Evolutionary conservation across 2,329 filamentous ascomycete genomes (phyloP), one percentile per base, ranked within the genome.

Genomic region (Verticillium tricorpus): DNA sequence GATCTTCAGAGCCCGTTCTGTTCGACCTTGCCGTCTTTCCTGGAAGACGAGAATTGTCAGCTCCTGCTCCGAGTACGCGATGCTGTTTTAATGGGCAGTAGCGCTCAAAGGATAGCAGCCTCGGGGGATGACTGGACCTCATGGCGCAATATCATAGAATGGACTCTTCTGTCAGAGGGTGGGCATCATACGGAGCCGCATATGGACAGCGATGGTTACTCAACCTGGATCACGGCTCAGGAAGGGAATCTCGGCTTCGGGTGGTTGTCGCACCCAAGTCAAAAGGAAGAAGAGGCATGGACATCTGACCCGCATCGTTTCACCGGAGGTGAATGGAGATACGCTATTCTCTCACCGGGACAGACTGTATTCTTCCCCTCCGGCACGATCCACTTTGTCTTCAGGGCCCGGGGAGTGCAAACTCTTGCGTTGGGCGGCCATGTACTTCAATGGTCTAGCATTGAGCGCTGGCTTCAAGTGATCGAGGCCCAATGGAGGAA

Each of bases 371-470:
- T 71, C 60, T 75, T 75, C 61, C 63, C 66, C 40, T 69, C 71
- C 22, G 73, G 73, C 58, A 75, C 70, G 11, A 70, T 75, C 55
- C 72, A 75, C 63, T 71, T 71, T 59, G 72, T 75, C 1, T 75
- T 75, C 59, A 68, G 72, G 52, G 59, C 67, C 56, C 66, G 67
- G 34, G 58, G 58, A 17, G 60, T 62, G 57, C 68, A 71, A 60
- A 74, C 72, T n/a, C 64, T 74, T 6, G 73, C 72, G n/a, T 67
- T 74, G 25, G 70, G 72, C 45, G 72, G 72, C 14, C 71, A 75
- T 61, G 62, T 74, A 9, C 64, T 74, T 59, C 72, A 73, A 63
- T 75, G 72, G 73, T 68, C 71, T 32, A 32, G 32, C 25, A 56
- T 56, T 32, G n/a, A 3, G 32, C 60, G 74, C 78, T 39, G 77